Conservation (phyloP, 768 basidiomycete genomes). For the Ramaria sp. region DNA sequence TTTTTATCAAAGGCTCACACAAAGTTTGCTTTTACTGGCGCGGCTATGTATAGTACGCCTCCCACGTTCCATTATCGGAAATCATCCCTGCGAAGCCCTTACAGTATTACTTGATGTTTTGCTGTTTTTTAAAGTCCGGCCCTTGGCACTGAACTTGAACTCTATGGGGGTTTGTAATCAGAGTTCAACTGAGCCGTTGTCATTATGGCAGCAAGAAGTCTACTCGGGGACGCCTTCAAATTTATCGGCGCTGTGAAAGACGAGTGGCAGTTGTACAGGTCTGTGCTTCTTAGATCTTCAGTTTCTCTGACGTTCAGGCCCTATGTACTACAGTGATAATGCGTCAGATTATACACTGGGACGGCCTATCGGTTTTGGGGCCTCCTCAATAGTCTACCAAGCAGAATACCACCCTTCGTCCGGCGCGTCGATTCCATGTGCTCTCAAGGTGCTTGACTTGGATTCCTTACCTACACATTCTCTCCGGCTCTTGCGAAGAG, state of each 20-base stretch:
- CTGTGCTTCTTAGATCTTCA: constrained; percentile 8
- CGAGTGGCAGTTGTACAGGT: constrained; percentile 79
- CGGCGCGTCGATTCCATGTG: constrained; percentile 40
- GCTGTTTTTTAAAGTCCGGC: too few relatives aligned
- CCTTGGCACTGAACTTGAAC: too few relatives aligned
- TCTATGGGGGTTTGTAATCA: too few relatives aligned
- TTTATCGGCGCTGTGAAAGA: constrained; percentile 81
- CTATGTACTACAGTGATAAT: constrained; percentile 40
- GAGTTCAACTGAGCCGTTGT: too few relatives aligned
- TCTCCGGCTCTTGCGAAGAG: constrained; percentile 64
- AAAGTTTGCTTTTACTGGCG: too few relatives aligned
- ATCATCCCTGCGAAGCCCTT: too few relatives aligned
- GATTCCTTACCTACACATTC: constrained; percentile 65
- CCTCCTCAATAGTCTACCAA: constrained; percentile 83
- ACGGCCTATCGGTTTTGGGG: constrained; percentile 77
- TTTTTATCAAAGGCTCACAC: too few relatives aligned
- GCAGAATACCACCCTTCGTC: constrained; percentile 48
- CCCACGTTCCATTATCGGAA: too few relatives aligned
- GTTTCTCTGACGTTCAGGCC: not conserved
- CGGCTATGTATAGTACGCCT: too few relatives aligned
- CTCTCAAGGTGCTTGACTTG: constrained; percentile 84
- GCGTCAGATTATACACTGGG: constrained; percentile 67
- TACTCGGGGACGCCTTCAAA: not conserved
- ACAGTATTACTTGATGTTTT: too few relatives aligned
- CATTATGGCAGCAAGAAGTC: not conserved